A percentile compares a stretch with the other conserved stretches of the same genome.
phyloP scores from a whole-genome alignment of 2,329 filamentous ascomycete genomes.

The Penicillium sp. region DNA sequence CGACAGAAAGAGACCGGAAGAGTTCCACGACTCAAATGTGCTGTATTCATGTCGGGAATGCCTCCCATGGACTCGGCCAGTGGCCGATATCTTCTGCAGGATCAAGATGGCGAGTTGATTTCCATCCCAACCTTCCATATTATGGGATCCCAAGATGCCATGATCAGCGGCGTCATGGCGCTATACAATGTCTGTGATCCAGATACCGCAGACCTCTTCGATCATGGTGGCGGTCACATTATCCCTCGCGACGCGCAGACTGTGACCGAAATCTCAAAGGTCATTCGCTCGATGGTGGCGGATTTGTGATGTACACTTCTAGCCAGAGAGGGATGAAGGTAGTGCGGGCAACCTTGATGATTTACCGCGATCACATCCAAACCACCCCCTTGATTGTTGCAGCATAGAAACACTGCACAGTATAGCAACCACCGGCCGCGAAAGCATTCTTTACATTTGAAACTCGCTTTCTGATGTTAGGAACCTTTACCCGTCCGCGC shows the following conservation, averaged over 20 bases:
- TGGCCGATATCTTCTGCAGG: slow-evolving; percentile 21
- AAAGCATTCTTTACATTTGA: background rate
- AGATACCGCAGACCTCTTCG: slow-evolving; percentile 48
- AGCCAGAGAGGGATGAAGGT: background rate
- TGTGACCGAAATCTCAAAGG: background rate
- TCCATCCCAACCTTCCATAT: slow-evolving; percentile 33
- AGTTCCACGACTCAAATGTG: slow-evolving; percentile 28
- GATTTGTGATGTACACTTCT: background rate
- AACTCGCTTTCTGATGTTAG: slow-evolving; percentile 1
- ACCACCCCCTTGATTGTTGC: slow-evolving; percentile 1
- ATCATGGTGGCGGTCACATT: slow-evolving; percentile 51
- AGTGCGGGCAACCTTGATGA: background rate
- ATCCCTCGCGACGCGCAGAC: slow-evolving; percentile 36
- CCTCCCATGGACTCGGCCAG: slow-evolving; percentile 25
- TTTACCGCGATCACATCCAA: slow-evolving; percentile 3
- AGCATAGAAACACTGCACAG: background rate
- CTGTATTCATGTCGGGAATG: slow-evolving; percentile 30
- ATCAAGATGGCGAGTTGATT: slow-evolving; percentile 26
- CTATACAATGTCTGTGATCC: slow-evolving; percentile 50
- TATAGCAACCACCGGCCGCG: background rate
- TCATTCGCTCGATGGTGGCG: background rate
- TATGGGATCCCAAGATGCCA: slow-evolving; percentile 47
- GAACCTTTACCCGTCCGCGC: slow-evolving; percentile 2
- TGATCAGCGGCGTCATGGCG: slow-evolving; percentile 44
- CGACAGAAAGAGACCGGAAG: slow-evolving; percentile 20